Evolutionary conservation across 2,329 filamentous ascomycete genomes (phyloP), one percentile per base, ranked within the genome.

Genomic region (Magnaporthiopsis incrustans): DNA sequence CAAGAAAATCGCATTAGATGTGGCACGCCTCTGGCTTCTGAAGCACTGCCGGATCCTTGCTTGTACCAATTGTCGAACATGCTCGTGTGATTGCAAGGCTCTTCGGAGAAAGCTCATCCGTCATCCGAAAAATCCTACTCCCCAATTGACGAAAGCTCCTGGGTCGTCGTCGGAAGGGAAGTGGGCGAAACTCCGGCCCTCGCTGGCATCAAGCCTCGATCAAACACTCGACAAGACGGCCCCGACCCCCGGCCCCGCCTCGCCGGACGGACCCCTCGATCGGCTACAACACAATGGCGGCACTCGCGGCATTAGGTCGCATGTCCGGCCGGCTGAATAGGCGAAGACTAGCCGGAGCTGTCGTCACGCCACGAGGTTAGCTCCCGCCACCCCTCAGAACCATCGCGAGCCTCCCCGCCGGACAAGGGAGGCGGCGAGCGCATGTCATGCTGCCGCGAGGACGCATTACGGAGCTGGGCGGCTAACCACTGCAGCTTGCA

Each of bases 281-380:
- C 57, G 57, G 18, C 25, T 32, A 50, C 14, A 22, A 53, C 27
- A 56, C 27, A 57, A 67, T 67, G 68, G 65, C 66, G 59, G 67
- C 66, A 60, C 64, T 69, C 57, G 67, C 67, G 35, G 64, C 67
- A 57, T 64, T 67, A 26, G 58, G 68, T 65, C 67, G 68, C 62
- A 64, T 69, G 18, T 66, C 68, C 32, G 63, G 65, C 57, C 61
- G 66, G 65, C 69, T 70, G 67, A 72, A 70, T 66, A 75, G 80
- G 69, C 78, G 82, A 69, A 80, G 82, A 73, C 74, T 85, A 68
- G 77, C 81, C 69, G 77, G 78, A 69, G 79, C 85, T 79, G 32
- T 57, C 12, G 81, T 78, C 69, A 72, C 81, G 68, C 75, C 78
- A 70, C 81, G 87, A 83, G 82, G 87, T 89, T 77, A 71, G 82